Evolutionary conservation across 2,329 filamentous ascomycete species (phyloP).

Genomic region (Alternaria gaisen): DNA sequence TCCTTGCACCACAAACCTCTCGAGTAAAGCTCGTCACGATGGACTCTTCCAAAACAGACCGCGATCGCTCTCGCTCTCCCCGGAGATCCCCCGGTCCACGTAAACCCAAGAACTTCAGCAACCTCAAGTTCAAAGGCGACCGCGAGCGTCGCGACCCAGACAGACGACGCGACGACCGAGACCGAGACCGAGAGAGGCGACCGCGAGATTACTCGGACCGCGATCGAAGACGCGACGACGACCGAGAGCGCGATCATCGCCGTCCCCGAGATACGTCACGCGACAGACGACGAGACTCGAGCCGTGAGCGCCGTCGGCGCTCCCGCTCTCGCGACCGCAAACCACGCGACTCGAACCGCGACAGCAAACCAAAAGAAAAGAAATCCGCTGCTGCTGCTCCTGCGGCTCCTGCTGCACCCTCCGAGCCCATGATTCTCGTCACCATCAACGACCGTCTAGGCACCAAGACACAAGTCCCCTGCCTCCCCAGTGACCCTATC

Average conservation of each 20-base stretch:
- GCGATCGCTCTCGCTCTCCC: constrained; percentile 41
- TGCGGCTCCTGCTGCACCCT: constrained; percentile 9
- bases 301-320: constrained; percentile 11
- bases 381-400: constrained; percentile 31
- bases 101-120: constrained; percentile 55
- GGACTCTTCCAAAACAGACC: constrained; percentile 21
- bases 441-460: constrained; percentile 94
- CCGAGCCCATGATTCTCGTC: constrained; percentile 90
- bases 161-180: constrained; percentile 12
- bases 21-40: constrained; percentile 1
- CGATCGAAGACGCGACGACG: constrained; percentile 14
- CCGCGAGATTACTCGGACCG: constrained; percentile 25
- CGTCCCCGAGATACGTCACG: background rate
- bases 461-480: constrained; percentile 94
- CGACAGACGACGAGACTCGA: constrained; percentile 4
- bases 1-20: background rate
- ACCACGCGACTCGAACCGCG: constrained; percentile 10
- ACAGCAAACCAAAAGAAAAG: constrained; percentile 17
- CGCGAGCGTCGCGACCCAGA: constrained; percentile 16
- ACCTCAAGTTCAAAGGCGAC: constrained; percentile 66
- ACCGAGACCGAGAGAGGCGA: constrained; percentile 38
- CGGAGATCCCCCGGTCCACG: constrained; percentile 24
- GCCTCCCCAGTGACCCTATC: constrained; percentile 83
- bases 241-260: constrained; percentile 4
- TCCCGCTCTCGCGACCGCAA: constrained; percentile 6